A percentile compares a stretch with the other conserved stretches of the same genome.
These are phyloP conservation scores for Saccharomyces uvarum DNA, from an alignment of 1,139 yeast genomes.

Conservation along the genomic window DNA sequence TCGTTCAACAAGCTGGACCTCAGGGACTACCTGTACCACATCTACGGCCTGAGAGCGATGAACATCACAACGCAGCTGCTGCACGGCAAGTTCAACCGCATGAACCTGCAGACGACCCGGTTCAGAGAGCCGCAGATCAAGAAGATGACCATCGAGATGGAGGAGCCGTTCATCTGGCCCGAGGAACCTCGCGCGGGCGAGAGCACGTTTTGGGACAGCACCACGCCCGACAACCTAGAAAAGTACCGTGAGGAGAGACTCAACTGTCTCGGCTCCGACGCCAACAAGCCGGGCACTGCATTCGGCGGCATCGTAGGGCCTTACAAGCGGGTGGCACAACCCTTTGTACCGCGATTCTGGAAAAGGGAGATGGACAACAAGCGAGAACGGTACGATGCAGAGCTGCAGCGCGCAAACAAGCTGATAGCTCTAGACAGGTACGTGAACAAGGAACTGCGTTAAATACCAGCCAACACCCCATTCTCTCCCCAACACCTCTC, in stretches of 20 bases:
- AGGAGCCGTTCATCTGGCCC: constrained; percentile 92
- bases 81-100: constrained; percentile 62
- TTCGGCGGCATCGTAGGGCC: constrained; percentile 75
- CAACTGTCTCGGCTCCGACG: constrained; percentile 57
- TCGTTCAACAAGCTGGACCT: constrained; percentile 84
- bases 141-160: constrained; percentile 93
- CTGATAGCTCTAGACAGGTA: constrained; percentile 12
- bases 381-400: constrained; percentile 27
- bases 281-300: constrained; percentile 56
- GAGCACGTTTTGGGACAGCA: constrained; percentile 34
- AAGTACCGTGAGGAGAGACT: constrained; percentile 40
- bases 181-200: constrained; percentile 46
- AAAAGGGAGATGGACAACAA: constrained; percentile 39
- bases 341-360: constrained; percentile 54
- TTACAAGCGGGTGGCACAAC: constrained; percentile 57
- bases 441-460: neutral
- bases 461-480: neutral
- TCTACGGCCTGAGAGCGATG: constrained; percentile 81
- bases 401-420: constrained; percentile 12
- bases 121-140: constrained; percentile 75
- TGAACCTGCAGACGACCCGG: constrained; percentile 57
- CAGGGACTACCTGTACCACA: constrained; percentile 81
- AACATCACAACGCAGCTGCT: constrained; percentile 79
- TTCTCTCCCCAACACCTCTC: neutral
- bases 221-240: constrained; percentile 35